Evolutionary conservation across 2,329 filamentous ascomycete species (phyloP), one percentile per base, ranked within the genome.

Genomic region (Cytospora leucostoma): DNA sequence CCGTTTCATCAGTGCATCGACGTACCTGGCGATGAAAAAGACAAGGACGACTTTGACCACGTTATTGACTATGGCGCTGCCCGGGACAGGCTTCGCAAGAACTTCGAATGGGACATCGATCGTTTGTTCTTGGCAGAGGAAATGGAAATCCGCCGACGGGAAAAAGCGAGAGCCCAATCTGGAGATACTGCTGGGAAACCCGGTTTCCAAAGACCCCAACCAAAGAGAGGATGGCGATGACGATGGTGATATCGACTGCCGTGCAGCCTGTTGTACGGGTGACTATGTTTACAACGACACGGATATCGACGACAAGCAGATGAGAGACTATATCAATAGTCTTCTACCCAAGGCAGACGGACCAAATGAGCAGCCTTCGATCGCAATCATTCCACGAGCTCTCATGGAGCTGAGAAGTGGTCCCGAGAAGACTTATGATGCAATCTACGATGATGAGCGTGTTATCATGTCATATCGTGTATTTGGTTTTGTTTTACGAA

Each of bases 381-480:
- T 67, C 2, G 38, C 51, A 2, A 40, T 67, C 1, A 61, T 59
- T 49, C 65, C 68, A 7, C 63, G 59, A 4, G 4, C 32, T 1
- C 38, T 68, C 13, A 50, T 51, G 5, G 68, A 68, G 6, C 32
- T 58, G 19, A 61, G 47, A 2, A 47, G 15, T 2, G 32, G 11
- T 50, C 19, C 17, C n/a, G 11, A 35, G 19, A 17, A 38, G 27
- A 13, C 3, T 3, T 38, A 40, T 2, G 34, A 64, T 8, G 7
- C 44, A 15, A 49, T 68, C 6, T 61, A 55, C 1, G 69, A 73
- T 1, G 69, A 71, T 19, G 72, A 75, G 34, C 49, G 70, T 0
- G 17, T 74, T 0, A 71, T 77, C 35, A 74, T 76, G 70, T 68
- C 70, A 1, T 69, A 72, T n/a, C 66, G 73, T 0, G 73, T 76